These are phyloP conservation scores for Rhamnella rubrinervis DNA, from an alignment of 331 rosid species.

Conservation along the genomic window DNA sequence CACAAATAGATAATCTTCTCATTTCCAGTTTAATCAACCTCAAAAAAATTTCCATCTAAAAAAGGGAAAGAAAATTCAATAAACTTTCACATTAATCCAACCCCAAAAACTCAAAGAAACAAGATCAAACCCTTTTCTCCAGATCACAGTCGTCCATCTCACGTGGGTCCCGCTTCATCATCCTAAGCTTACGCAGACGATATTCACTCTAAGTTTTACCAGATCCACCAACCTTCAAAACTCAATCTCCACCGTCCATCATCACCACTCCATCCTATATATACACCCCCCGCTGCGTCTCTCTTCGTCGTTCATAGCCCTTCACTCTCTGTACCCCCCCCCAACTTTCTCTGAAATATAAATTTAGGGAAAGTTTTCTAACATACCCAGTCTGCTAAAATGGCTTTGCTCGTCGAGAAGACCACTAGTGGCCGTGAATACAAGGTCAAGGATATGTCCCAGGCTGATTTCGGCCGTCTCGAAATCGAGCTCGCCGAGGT, in stretches of 20 bases:
- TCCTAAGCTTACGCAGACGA: constrained; percentile 15
- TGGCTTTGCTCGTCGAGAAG: constrained; percentile 76
- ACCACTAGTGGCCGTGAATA: constrained; percentile 72
- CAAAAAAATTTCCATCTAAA: no score
- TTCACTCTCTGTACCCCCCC: constrained; percentile 10
- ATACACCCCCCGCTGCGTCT: constrained; percentile 11
- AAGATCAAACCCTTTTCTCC: no score
- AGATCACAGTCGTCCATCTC: not conserved
- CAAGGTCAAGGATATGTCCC: constrained; percentile 92
- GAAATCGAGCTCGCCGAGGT: constrained; percentile 90
- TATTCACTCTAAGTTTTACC: constrained; percentile 13
- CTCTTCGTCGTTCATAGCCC: not conserved
- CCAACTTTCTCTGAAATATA: not conserved
- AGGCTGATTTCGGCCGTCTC: constrained; percentile 83
- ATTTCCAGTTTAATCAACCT: no score
- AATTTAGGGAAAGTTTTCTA: no score
- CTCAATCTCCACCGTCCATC: constrained; percentile 28
- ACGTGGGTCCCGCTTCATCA: constrained; percentile 15
- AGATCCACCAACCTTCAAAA: constrained; percentile 32
- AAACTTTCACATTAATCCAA: no score
- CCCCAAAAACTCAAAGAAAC: not conserved
- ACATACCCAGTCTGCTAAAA: no score
- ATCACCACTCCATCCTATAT: constrained; percentile 22
- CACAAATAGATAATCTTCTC: no score
- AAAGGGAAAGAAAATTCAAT: no score